Evolutionary conservation across 2,329 filamentous ascomycete species (phyloP).

Genomic region (Domatiomyces globalis): DNA sequence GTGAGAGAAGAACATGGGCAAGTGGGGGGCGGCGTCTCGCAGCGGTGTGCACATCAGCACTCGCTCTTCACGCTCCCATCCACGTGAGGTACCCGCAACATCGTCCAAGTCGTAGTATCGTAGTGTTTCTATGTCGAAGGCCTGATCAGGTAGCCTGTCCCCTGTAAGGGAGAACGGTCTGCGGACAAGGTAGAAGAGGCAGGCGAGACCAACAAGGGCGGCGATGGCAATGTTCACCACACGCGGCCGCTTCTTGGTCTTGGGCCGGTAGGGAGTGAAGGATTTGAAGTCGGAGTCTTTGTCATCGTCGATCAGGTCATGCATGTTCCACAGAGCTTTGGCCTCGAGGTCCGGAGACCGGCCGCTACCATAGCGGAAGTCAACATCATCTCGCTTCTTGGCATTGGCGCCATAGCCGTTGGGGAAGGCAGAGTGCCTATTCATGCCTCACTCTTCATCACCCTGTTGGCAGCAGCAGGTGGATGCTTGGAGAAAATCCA

Average conservation of each 20-base stretch:
- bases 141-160: conserved; percentile 24
- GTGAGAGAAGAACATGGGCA: conserved; percentile 98
- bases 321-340: conserved; percentile 13
- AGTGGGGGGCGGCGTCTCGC: conserved; percentile 78
- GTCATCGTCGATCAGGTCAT: conserved; percentile 16
- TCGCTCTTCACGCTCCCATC: conserved; percentile 92
- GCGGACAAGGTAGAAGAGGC: conserved; percentile 48
- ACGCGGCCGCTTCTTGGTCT: conserved; percentile 5
- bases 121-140: conserved; percentile 79
- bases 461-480: conserved; percentile 1
- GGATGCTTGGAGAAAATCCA: neutral
- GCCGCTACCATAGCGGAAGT: conserved; percentile 79
- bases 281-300: conserved; percentile 2
- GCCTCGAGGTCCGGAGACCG: conserved; percentile 43
- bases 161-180: conserved; percentile 17
- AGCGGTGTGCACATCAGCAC: conserved; percentile 90
- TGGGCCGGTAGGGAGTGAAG: neutral
- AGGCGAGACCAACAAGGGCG: conserved; percentile 44
- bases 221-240: conserved; percentile 21
- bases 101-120: conserved; percentile 93
- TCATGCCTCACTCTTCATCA: conserved; percentile 42
- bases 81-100: conserved; percentile 77
- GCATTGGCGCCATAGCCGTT: conserved; percentile 57
- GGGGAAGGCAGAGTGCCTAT: conserved; percentile 70
- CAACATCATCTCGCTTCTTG: conserved; percentile 51